Conservation (phyloP, 2,329 filamentous ascomycete species). For the Scedosporium boydii region DNA sequence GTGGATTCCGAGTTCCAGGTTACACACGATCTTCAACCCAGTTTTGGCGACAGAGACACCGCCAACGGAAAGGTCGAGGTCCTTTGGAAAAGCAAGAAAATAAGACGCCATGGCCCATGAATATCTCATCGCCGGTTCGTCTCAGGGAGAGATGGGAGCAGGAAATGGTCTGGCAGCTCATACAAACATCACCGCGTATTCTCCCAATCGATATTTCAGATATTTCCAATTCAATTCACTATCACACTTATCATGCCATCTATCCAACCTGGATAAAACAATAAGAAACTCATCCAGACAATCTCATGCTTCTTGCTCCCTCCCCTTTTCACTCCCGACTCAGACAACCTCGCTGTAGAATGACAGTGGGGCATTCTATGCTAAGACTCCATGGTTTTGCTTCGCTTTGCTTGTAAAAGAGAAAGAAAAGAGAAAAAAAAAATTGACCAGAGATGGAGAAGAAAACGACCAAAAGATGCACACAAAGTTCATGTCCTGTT, state of each 20-base stretch:
- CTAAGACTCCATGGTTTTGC: neutral
- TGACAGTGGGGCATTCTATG: neutral
- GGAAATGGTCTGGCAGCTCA: too few relatives aligned
- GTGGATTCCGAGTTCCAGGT: too few relatives aligned
- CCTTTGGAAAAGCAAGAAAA: too few relatives aligned
- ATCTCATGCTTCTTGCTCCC: neutral
- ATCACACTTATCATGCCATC: neutral
- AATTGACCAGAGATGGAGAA: neutral
- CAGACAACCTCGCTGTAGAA: neutral
- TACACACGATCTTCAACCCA: too few relatives aligned
- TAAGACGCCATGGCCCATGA: too few relatives aligned
- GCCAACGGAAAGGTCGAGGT: too few relatives aligned
- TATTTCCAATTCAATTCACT: too few relatives aligned
- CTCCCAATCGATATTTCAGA: too few relatives aligned
- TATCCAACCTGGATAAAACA: neutral
- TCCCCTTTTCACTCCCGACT: neutral
- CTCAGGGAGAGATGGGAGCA: too few relatives aligned
- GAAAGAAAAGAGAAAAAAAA: neutral
- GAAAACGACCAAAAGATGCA: neutral
- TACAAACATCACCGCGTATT: too few relatives aligned
- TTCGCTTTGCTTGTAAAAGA: neutral
- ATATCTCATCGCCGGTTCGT: too few relatives aligned
- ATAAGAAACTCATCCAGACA: neutral
- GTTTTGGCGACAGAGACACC: too few relatives aligned
- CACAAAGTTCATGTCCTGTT: neutral